Percentiles rank a stretch among this genome's conserved stretches.
Conservation (phyloP, 192 early-diverging fungal species). For the Gamsiella multidivaricata region DNA sequence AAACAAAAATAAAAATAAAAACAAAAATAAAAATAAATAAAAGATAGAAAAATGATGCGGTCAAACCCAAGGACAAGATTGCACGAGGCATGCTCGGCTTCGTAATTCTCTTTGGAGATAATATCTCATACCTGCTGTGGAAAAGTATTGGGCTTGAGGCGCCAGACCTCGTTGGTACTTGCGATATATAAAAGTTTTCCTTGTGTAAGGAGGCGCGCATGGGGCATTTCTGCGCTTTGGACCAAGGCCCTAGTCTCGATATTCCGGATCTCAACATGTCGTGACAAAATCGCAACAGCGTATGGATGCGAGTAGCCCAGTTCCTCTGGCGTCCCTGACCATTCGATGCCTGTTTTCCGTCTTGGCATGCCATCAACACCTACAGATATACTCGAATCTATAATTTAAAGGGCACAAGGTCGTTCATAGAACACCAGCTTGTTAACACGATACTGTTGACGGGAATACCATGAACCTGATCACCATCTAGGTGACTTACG, state of each 20-base stretch:
- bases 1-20: slow-evolving; percentile 31
- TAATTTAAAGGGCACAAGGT: background rate
- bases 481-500: slow-evolving; percentile 45
- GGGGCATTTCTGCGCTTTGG: slow-evolving; percentile 79
- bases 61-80: too few species aligned
- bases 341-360: slow-evolving; percentile 69
- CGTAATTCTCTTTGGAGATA: too few species aligned
- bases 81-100: too few species aligned
- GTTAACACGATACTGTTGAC: too few species aligned
- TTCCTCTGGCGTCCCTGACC: slow-evolving; percentile 69
- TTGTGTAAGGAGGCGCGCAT: slow-evolving; percentile 71
- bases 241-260: slow-evolving; percentile 85
- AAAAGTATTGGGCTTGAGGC: slow-evolving; percentile 71
- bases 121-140: slow-evolving; percentile 56
- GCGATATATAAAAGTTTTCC: slow-evolving; percentile 82
- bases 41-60: too few species aligned
- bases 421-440: too few species aligned
- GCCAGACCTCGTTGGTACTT: slow-evolving; percentile 75
- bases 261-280: slow-evolving; percentile 87
- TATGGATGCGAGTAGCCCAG: slow-evolving; percentile 78
- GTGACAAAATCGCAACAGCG: slow-evolving; percentile 72
- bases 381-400: slow-evolving; percentile 70
- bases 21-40: background rate
- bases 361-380: slow-evolving; percentile 66
- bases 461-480: too few species aligned